Base-by-base conservation (phyloP, 495 filamentous ascomycete genomes). In the Penicillium pulvis region DNA sequence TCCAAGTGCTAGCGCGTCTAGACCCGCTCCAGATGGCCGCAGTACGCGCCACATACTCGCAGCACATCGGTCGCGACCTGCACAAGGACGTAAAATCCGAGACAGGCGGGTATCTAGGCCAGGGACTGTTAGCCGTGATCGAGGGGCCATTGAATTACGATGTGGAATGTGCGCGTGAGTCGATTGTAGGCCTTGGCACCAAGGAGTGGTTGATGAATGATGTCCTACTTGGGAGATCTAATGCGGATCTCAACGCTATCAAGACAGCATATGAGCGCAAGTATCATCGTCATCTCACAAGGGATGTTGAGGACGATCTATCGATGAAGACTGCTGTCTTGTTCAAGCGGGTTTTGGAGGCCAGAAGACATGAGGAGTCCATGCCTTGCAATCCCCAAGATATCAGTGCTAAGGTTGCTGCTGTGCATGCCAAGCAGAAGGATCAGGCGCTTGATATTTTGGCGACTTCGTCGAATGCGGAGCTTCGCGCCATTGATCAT, bases 171-270 rank as follows among this genome's bases (percentile, higher is more conserved):
- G 75, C 89, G 11, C 71, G 85, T 60, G 78, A 87, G 4, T 86
- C 91, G 9, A 83, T 96, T 71, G 73, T 84, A 16, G 91, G 93
- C 3, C 63, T 85, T 4, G 94, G 94, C 19, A 98, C 94, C 1
- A 93, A 93, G 57, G 93, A 98, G 64, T 80, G 78, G 63, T 75
- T 93, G 4, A 81, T 98, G 33, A 91, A 95, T 64, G 94, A 98
- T 59, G 83, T 94, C 14, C 81, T 98, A 2, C 83, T 97, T 5
- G 83, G 88, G 11, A 82, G 92, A 20, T 87, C 84, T 12, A 97
- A 97, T 67, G 90, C 90, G 17, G 92, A 97, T 67, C 77, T 98
- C 9, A 75, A 82, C 33, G 87, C 87, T 23, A 96, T 98, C 77
- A 93, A 92, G 66, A 66, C 75, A 43, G 82, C 83, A 43, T 98